phyloP scores from a whole-genome alignment of 768 basidiomycete genomes.

The Fomitopsis serialis region DNA sequence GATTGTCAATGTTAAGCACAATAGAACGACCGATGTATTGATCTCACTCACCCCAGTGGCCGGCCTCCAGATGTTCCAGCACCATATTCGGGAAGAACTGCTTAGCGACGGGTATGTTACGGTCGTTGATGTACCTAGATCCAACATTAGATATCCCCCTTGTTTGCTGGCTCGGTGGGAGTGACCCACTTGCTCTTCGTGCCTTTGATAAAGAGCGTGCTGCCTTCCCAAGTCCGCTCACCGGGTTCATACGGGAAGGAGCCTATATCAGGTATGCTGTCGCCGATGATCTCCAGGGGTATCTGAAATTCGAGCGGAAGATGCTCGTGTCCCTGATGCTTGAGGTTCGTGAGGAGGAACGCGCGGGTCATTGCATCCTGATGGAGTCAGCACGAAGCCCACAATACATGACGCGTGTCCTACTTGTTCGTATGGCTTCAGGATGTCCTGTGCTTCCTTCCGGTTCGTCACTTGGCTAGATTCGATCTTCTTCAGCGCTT shows the following conservation, averaged over 20 bases:
- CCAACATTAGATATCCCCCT: slow-evolving; percentile 1
- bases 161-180: background rate
- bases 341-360: slow-evolving; percentile 83
- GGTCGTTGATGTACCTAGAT: slow-evolving; percentile 65
- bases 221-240: slow-evolving; percentile 49
- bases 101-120: slow-evolving; percentile 56
- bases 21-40: background rate
- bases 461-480: slow-evolving; percentile 49
- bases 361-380: slow-evolving; percentile 73
- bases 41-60: slow-evolving; percentile 75
- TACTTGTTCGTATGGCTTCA: slow-evolving; percentile 62
- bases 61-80: slow-evolving; percentile 62
- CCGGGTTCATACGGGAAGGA: slow-evolving; percentile 69
- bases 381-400: background rate
- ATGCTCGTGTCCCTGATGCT: slow-evolving; percentile 26
- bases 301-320: slow-evolving; percentile 60
- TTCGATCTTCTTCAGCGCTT: slow-evolving; percentile 74
- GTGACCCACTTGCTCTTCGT: slow-evolving; percentile 59
- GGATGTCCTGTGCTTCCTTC: slow-evolving; percentile 62
- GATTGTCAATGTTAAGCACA: background rate
- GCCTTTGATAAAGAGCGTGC: slow-evolving; percentile 74
- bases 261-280: slow-evolving; percentile 63
- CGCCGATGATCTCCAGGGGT: slow-evolving; percentile 61
- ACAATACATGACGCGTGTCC: background rate
- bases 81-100: slow-evolving; percentile 70